phyloP scores from a whole-genome alignment of 768 basidiomycete species.

The Cubamyces lactineus region DNA sequence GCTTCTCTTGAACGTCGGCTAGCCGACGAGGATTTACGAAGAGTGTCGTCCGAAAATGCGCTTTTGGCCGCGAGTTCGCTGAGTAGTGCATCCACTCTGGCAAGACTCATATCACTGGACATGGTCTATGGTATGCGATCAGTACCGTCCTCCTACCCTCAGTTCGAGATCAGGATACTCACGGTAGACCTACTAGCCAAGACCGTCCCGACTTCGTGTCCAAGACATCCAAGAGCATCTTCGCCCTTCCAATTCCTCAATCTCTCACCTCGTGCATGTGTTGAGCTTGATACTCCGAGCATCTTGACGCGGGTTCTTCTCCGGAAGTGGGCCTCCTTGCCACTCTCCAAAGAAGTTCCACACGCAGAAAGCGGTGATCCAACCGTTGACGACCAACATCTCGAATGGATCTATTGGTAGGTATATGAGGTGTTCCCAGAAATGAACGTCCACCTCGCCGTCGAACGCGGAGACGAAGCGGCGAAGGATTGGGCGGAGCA shows the following conservation, averaged over 20 bases:
- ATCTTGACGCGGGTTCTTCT: conserved; percentile 35
- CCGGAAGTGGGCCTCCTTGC: conserved; percentile 2
- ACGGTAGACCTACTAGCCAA: conserved; percentile 46
- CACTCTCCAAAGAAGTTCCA: conserved; percentile 16
- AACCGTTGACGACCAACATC: conserved; percentile 19
- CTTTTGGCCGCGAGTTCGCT: conserved; percentile 76
- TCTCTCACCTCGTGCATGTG: conserved; percentile 30
- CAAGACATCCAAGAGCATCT: conserved; percentile 66
- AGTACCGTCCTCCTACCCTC: too few relatives aligned
- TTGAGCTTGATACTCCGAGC: conserved; percentile 33
- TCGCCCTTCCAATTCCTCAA: conserved; percentile 45
- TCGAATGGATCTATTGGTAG: not conserved
- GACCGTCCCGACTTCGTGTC: conserved; percentile 59
- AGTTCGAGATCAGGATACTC: too few relatives aligned
- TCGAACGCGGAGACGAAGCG: conserved; percentile 36
- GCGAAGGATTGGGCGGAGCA: conserved; percentile 35
- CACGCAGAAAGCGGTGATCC: conserved; percentile 26
- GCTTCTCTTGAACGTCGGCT: conserved; percentile 35
- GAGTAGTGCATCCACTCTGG: conserved; percentile 66
- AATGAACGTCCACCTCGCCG: conserved; percentile 19
- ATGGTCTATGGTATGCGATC: not conserved
- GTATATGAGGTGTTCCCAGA: conserved; percentile 21
- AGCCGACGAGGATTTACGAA: conserved; percentile 40
- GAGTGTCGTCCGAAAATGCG: conserved; percentile 55
- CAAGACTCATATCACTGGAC: conserved; percentile 44